phyloP scores from a whole-genome alignment of 164 flowering plant species.

The Piper betle region DNA sequence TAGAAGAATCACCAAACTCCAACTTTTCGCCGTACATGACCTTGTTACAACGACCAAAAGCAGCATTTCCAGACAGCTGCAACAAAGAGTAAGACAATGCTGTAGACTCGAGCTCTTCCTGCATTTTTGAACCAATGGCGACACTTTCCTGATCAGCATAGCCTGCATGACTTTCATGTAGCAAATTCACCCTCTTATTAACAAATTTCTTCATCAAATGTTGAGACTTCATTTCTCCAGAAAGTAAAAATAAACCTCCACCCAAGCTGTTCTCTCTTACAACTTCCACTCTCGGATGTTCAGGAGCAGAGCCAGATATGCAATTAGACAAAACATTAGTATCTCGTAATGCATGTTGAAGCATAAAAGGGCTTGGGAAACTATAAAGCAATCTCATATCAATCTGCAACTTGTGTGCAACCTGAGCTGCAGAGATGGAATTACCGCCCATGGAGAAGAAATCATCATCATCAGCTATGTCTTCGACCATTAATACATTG shows the following conservation, averaged over 20 bases:
- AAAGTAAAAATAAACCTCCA: slow-evolving; percentile 2
- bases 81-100: slow-evolving; percentile 13
- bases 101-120: slow-evolving; percentile 1
- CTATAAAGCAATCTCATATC: slow-evolving; percentile 63
- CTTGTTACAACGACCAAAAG: slow-evolving; percentile 70
- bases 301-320: slow-evolving; percentile 3
- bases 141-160: slow-evolving; percentile 21
- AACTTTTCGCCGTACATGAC: slow-evolving; percentile 21
- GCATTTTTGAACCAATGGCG: slow-evolving; percentile 21
- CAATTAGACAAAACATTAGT: slow-evolving; percentile 12
- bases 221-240: not conserved
- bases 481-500: slow-evolving; percentile 47
- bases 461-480: slow-evolving; percentile 50
- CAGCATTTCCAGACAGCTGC: slow-evolving; percentile 14
- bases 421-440: slow-evolving; percentile 82
- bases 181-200: not conserved
- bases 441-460: slow-evolving; percentile 82
- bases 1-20: slow-evolving; percentile 12
- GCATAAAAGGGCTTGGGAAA: slow-evolving; percentile 55
- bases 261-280: no score
- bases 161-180: slow-evolving; percentile 5
- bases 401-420: slow-evolving; percentile 52
- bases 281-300: no score
- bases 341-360: slow-evolving; percentile 30
- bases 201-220: not conserved